phyloP scores from a whole-genome alignment of 2,329 filamentous ascomycete genomes.

The Arthrinium puccinioides region DNA sequence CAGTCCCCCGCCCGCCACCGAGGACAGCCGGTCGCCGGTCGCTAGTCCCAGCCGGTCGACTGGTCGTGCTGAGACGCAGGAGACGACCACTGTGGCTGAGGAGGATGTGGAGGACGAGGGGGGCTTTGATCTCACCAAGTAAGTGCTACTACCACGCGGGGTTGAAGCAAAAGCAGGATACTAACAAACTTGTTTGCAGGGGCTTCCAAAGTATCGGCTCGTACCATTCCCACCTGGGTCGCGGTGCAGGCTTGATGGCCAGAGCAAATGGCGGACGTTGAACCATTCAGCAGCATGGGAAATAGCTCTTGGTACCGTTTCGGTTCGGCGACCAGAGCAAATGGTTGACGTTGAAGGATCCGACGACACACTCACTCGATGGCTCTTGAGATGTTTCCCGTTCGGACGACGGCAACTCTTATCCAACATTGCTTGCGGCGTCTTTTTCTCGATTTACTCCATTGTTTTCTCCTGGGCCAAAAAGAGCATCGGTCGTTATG shows the following conservation, averaged over 20 bases:
- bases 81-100: conserved; percentile 30
- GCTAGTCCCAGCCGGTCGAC: conserved; percentile 41
- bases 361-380: too few relatives aligned
- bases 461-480: too few relatives aligned
- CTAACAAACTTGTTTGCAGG: conserved; percentile 29
- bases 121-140: conserved; percentile 54
- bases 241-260: neutral
- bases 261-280: neutral
- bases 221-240: conserved; percentile 40
- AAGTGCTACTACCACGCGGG: conserved; percentile 20
- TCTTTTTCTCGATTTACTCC: too few relatives aligned
- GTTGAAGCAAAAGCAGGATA: conserved; percentile 1
- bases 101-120: conserved; percentile 40
- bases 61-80: conserved; percentile 16
- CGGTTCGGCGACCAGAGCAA: too few relatives aligned
- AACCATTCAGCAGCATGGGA: neutral
- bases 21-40: conserved; percentile 35
- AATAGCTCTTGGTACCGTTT: too few relatives aligned
- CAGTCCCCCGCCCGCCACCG: conserved; percentile 43
- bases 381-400: too few relatives aligned
- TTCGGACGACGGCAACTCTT: too few relatives aligned
- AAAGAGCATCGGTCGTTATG: too few relatives aligned
- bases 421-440: too few relatives aligned
- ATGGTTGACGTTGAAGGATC: too few relatives aligned
- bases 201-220: conserved; percentile 60